phyloP scores from a whole-genome alignment of 352 stramenopile genomes.

The Aphanomyces invadans region DNA sequence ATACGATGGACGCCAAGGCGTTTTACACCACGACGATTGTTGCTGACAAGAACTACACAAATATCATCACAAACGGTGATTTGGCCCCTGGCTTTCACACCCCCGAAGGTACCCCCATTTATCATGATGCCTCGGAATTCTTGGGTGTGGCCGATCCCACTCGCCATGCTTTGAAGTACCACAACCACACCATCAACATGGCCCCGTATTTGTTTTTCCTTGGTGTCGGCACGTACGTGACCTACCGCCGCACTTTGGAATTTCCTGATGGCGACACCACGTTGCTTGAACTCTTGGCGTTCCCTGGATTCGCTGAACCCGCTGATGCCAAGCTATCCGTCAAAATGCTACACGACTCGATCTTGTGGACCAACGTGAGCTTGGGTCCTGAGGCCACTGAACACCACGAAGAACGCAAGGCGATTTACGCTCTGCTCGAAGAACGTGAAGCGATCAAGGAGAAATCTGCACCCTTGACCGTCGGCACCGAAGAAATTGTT shows the following conservation, averaged over 20 bases:
- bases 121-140: conserved; percentile 45
- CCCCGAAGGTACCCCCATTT: conserved; percentile 49
- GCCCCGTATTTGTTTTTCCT: conserved; percentile 76
- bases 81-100: conserved; percentile 54
- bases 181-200: conserved; percentile 82
- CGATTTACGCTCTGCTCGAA: conserved; percentile 56
- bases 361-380: conserved; percentile 65
- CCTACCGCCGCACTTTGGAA: conserved; percentile 58
- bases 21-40: conserved; percentile 77
- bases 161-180: conserved; percentile 66
- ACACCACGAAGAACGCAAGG: conserved; percentile 61
- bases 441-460: conserved; percentile 59
- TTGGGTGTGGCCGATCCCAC: conserved; percentile 42
- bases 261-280: conserved; percentile 69
- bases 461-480: conserved; percentile 48
- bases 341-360: conserved; percentile 68
- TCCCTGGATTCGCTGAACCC: conserved; percentile 60
- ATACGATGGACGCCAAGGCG: conserved; percentile 74
- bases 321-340: conserved; percentile 57
- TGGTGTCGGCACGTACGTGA: conserved; percentile 68
- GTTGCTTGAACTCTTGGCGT: conserved; percentile 59
- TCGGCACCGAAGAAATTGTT: conserved; percentile 48
- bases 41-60: conserved; percentile 62
- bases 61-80: conserved; percentile 77
- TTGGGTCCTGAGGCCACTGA: conserved; percentile 58